Conservation (phyloP, 257 asterid genomes). For the Solanum gracilifrons region DNA sequence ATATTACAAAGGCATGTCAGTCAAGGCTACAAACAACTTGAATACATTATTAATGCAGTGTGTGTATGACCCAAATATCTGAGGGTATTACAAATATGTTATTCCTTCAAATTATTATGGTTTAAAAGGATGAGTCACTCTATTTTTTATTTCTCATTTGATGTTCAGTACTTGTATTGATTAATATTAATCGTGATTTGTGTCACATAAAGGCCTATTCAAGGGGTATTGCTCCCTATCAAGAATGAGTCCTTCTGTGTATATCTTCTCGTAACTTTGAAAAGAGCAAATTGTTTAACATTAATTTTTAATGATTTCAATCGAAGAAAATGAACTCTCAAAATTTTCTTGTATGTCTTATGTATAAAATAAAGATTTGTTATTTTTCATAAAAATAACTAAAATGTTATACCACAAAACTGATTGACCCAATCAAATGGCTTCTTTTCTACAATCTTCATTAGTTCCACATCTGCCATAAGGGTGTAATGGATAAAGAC, state of each 20-base stretch:
- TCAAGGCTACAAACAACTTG: neutral
- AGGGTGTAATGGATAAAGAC: too few relatives aligned
- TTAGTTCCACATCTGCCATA: too few relatives aligned
- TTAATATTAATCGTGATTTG: too few relatives aligned
- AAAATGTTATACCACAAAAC: too few relatives aligned
- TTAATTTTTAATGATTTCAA: neutral
- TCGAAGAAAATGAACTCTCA: neutral
- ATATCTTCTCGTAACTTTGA: neutral
- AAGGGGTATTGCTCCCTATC: too few relatives aligned
- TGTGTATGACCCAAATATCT: neutral
- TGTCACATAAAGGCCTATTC: too few relatives aligned
- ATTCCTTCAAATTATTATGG: neutral
- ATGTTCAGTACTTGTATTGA: too few relatives aligned
- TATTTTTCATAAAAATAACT: too few relatives aligned
- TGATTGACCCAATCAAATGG: too few relatives aligned
- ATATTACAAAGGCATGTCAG: neutral
- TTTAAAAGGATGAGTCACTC: neutral
- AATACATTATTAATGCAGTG: neutral
- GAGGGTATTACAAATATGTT: neutral
- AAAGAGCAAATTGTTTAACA: neutral
- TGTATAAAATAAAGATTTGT: too few relatives aligned
- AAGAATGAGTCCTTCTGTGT: too few relatives aligned
- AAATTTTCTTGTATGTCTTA: neutral
- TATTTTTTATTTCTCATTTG: neutral
- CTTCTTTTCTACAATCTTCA: too few relatives aligned